Base-by-base conservation (phyloP, 768 basidiomycete species). In the Suillus plorans region DNA sequence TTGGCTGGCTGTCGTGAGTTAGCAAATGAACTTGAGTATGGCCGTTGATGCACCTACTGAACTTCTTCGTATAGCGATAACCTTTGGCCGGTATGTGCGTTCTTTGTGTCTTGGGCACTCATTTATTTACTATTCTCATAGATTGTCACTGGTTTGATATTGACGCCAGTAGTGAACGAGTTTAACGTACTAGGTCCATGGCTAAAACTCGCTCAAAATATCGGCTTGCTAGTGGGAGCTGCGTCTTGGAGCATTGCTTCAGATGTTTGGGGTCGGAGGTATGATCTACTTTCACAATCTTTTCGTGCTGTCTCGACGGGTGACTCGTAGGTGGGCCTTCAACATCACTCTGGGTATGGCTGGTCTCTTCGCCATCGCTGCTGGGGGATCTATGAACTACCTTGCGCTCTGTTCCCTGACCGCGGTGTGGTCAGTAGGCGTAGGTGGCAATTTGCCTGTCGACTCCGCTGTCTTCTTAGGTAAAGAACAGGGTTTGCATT, bases 391-490 rank as follows among this genome's bases (percentile, higher is more conserved):
- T 0, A 81, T 84, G 0, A 84, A 85, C 69, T 84, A 77, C 60
- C 66, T 83, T 36, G 75, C 86, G 0, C 73, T 89, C 28, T 82
- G 82, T 62, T 79, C 84, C 4, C 75, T 89, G 37, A 76, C 84
- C 0, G 83, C 86, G 1, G 77, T 85, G 1, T 85, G 86, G 81
- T 85, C 86, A n/a, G 77, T 89, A 25, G 89, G 89, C 1, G 89
- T 89, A 5, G 89, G 89, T 36, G 90, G 90, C 60, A 89, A 89
- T 68, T 74, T 92, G 9, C 90, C 90, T 0, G 90, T 92, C 0
- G 91, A 92, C 69, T 88, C 87, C 42, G 87, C 90, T 0, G 84
- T 92, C 28, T 92, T 92, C 75, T 80, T 92, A 9, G 90, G 87
- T 88, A 49, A 49, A 80, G 73, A 53, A 13, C n/a, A 42, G 28